Percentiles rank a stretch among this genome's conserved stretches.
Conservation (phyloP, 179 eudicot genomes). For the Beta lomatogona region DNA sequence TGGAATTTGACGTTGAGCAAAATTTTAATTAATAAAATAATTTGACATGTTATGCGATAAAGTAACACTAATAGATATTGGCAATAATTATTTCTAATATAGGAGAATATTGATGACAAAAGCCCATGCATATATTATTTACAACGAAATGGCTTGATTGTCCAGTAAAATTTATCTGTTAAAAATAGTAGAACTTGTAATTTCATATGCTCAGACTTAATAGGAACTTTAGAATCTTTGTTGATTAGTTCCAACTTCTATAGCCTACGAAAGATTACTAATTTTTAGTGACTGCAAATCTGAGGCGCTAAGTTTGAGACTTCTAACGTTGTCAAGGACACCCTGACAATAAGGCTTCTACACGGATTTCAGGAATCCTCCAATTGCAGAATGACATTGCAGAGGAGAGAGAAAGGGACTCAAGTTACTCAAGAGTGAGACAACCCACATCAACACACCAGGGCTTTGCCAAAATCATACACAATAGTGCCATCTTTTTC, state of each 20-base stretch:
- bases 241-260: not conserved
- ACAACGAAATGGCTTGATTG: not conserved
- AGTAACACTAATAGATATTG: too few species aligned
- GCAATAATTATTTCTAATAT: not conserved
- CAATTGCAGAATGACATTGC: conserved; percentile 3
- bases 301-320: not conserved
- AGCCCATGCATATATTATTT: not conserved
- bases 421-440: not conserved
- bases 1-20: not conserved
- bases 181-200: not conserved
- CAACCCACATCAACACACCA: not conserved
- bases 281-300: not conserved
- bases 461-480: not conserved
- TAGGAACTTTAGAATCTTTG: too few species aligned
- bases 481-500: not conserved
- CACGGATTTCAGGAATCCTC: not conserved
- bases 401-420: not conserved
- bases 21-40: not conserved
- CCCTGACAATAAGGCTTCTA: not conserved
- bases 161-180: not conserved
- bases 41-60: too few species aligned
- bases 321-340: not conserved
- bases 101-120: not conserved
- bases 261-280: not conserved
- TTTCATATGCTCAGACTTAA: not conserved